Conservation (phyloP, 2,329 filamentous ascomycete species). For the Ophiostoma sp. region DNA sequence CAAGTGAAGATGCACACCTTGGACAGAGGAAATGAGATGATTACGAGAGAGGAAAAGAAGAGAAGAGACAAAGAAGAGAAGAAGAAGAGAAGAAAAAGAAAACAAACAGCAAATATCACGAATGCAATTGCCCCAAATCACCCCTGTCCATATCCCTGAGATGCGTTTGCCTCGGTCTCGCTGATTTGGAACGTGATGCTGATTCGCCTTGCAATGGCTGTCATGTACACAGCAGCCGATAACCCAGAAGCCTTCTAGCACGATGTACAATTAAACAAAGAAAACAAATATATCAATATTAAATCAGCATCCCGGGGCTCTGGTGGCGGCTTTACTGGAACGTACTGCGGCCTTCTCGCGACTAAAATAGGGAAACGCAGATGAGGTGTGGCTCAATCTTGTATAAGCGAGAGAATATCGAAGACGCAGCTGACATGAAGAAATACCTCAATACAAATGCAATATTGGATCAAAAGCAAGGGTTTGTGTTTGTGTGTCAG, state of each 20-base stretch:
- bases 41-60: background rate
- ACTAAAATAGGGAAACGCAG: background rate
- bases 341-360: too few relatives aligned
- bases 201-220: background rate
- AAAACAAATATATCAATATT: background rate
- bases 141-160: background rate
- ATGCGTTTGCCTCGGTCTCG: background rate
- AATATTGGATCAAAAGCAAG: background rate
- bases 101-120: too few relatives aligned
- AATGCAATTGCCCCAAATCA: background rate
- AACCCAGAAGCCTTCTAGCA: background rate
- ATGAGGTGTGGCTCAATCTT: conserved; percentile 1
- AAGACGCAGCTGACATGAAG: background rate
- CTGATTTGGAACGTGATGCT: background rate
- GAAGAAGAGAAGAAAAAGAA: too few relatives aligned
- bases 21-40: background rate
- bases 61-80: background rate
- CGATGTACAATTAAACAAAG: too few relatives aligned
- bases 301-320: background rate
- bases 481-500: background rate
- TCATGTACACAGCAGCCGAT: background rate
- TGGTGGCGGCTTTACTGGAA: background rate
- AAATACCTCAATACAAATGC: background rate
- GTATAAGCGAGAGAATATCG: background rate
- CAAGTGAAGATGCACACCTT: background rate